Evolutionary conservation across 1,284 basidiomycete species (phyloP).

Genomic region (Veloporphyrellus conicus): DNA sequence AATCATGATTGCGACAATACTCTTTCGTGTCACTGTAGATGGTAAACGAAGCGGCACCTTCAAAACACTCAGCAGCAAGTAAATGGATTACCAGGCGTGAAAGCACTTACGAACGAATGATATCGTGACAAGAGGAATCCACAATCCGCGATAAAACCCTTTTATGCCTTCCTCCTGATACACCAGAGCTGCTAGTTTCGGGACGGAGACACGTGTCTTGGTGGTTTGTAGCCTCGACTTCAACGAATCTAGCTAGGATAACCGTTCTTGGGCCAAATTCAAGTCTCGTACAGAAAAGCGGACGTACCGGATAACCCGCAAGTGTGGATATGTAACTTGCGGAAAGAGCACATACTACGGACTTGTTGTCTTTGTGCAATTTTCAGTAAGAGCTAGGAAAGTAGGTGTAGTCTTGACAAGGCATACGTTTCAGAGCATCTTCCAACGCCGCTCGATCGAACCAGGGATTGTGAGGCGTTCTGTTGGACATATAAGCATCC

Average conservation of each 20-base stretch:
- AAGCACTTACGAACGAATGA: slow-evolving; percentile 83
- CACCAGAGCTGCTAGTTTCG: slow-evolving; percentile 67
- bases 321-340: slow-evolving; percentile 81
- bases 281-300: slow-evolving; percentile 13
- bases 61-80: slow-evolving; percentile 12
- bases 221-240: slow-evolving; percentile 89
- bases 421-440: slow-evolving; percentile 63
- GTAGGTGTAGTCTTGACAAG: slow-evolving; percentile 5
- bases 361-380: slow-evolving; percentile 60
- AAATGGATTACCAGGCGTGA: slow-evolving; percentile 1
- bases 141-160: slow-evolving; percentile 87
- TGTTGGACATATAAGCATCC: slow-evolving; percentile 19
- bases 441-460: slow-evolving; percentile 59
- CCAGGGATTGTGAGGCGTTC: slow-evolving; percentile 55
- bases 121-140: slow-evolving; percentile 94
- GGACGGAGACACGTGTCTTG: slow-evolving; percentile 70
- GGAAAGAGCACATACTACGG: slow-evolving; percentile 75
- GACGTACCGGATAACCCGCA: slow-evolving; percentile 72
- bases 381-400: slow-evolving; percentile 10
- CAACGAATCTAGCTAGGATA: slow-evolving; percentile 72
- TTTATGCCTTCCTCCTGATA: slow-evolving; percentile 88
- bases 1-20: slow-evolving; percentile 60
- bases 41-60: slow-evolving; percentile 86
- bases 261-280: slow-evolving; percentile 3
- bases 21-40: slow-evolving; percentile 91